These are phyloP conservation scores for Phoma sp. DNA, from an alignment of 2,329 filamentous ascomycete genomes.

Conservation along the genomic window DNA sequence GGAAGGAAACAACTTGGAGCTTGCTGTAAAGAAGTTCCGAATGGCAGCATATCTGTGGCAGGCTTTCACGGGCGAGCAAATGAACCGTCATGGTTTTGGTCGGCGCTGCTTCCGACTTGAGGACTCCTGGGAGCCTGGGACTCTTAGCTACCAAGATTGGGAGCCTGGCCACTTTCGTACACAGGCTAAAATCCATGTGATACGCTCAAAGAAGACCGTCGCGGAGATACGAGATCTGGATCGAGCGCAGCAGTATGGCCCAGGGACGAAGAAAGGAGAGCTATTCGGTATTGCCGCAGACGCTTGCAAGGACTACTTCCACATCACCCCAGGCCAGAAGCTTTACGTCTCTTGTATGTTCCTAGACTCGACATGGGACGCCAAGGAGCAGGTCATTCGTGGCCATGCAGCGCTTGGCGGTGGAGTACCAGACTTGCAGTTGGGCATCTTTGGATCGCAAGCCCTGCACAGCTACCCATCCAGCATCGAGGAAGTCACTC, in stretches of 20 bases:
- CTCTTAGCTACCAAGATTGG: conserved; percentile 76
- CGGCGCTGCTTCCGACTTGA: conserved; percentile 88
- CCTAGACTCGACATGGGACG: conserved; percentile 89
- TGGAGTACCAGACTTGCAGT: conserved; percentile 71
- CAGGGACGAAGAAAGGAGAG: conserved; percentile 72
- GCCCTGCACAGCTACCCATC: conserved; percentile 89
- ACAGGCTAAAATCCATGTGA: conserved; percentile 86
- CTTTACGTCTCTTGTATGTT: conserved; percentile 87
- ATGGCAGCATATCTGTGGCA: conserved; percentile 98
- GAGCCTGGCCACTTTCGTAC: conserved; percentile 78
- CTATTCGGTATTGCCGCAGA: conserved; percentile 79
- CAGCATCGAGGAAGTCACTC: conserved; percentile 85
- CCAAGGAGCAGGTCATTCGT: conserved; percentile 68
- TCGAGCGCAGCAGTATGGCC: conserved; percentile 75
- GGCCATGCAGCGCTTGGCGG: conserved; percentile 87
- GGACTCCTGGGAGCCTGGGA: conserved; percentile 90
- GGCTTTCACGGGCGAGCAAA: conserved; percentile 94
- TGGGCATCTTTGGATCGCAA: conserved; percentile 93
- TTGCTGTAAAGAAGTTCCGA: conserved; percentile 85
- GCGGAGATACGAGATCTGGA: conserved; percentile 81
- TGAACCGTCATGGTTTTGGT: conserved; percentile 87
- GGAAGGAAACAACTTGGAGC: conserved; percentile 82
- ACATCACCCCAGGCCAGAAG: conserved; percentile 75
- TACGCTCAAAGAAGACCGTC: conserved; percentile 82
- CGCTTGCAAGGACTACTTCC: conserved; percentile 79